Conservation (phyloP, 2,329 filamentous ascomycete species). For the Pestalotiopsis sp. region DNA sequence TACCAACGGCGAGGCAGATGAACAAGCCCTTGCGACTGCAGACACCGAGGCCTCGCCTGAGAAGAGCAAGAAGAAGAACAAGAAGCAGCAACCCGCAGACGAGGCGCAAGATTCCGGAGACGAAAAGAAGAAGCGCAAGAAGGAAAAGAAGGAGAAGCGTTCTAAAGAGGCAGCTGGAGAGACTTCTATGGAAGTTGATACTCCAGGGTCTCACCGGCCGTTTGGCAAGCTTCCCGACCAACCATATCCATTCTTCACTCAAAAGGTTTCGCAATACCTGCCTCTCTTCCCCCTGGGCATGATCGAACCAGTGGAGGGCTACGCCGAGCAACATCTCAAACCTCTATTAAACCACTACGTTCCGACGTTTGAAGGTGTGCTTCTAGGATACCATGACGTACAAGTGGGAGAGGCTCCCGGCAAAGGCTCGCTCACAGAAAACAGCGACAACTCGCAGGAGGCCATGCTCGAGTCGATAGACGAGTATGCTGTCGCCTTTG, state of each 20-base stretch:
- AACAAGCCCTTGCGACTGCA: slow-evolving; percentile 16
- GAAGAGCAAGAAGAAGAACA: slow-evolving; percentile 31
- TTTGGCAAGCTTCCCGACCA: slow-evolving; percentile 40
- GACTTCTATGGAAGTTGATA: slow-evolving; percentile 27
- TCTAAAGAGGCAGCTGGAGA: slow-evolving; percentile 15
- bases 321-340: slow-evolving; percentile 74
- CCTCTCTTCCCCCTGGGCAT: slow-evolving; percentile 74
- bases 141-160: slow-evolving; percentile 27
- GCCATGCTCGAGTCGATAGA: slow-evolving; percentile 60
- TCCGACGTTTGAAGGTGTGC: slow-evolving; percentile 70
- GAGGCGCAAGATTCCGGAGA: background rate
- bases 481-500: slow-evolving; percentile 85
- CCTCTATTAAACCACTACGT: slow-evolving; percentile 79
- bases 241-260: slow-evolving; percentile 74
- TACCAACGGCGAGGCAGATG: slow-evolving; percentile 15
- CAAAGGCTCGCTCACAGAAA: slow-evolving; percentile 49
- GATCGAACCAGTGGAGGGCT: slow-evolving; percentile 69
- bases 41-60: slow-evolving; percentile 15
- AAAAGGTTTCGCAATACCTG: slow-evolving; percentile 81
- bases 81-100: slow-evolving; percentile 18
- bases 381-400: slow-evolving; percentile 74
- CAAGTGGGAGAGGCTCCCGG: slow-evolving; percentile 64
- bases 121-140: slow-evolving; percentile 22
- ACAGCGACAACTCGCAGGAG: slow-evolving; percentile 45
- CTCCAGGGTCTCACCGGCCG: slow-evolving; percentile 33